Conservation (phyloP, 176 grass and related monocot genomes). For the Otatea glauca region DNA sequence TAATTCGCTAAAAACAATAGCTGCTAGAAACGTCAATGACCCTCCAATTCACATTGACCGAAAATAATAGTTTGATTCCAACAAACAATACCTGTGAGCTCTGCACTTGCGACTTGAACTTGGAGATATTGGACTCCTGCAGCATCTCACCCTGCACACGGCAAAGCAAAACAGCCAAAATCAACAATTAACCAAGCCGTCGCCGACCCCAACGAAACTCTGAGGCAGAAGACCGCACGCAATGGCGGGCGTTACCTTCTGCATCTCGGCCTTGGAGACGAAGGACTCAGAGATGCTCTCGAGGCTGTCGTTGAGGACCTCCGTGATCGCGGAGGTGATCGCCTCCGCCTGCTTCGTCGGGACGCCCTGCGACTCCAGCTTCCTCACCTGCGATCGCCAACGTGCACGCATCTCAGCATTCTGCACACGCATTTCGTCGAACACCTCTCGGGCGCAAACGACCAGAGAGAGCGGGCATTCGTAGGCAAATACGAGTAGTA, state of each 20-base stretch:
- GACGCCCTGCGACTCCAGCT: conserved; percentile 86
- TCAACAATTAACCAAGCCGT: background rate
- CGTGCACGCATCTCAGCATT: conserved; percentile 11
- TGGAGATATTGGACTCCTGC: conserved; percentile 85
- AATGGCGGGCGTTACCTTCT: conserved; percentile 54
- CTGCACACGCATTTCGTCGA: conserved; percentile 30
- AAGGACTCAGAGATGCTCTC: conserved; percentile 91
- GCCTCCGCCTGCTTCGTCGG: conserved; percentile 95
- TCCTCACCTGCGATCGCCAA: conserved; percentile 64
- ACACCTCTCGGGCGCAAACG: conserved; percentile 9
- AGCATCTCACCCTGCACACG: conserved; percentile 75
- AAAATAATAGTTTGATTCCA: background rate
- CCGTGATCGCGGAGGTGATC: conserved; percentile 88
- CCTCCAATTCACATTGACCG: background rate
- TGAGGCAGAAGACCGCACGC: background rate
- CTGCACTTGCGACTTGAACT: conserved; percentile 85
- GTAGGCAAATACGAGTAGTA: background rate
- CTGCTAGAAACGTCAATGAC: background rate
- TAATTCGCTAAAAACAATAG: background rate
- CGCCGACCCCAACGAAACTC: background rate
- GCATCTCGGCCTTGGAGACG: conserved; percentile 86
- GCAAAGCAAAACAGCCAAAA: conserved; percentile 6
- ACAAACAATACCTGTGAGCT: conserved; percentile 69
- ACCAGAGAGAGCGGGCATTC: background rate
- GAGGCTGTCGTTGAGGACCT: conserved; percentile 96